phyloP scores from a whole-genome alignment of 352 stramenopile species.

The Globisporangium nagaii region DNA sequence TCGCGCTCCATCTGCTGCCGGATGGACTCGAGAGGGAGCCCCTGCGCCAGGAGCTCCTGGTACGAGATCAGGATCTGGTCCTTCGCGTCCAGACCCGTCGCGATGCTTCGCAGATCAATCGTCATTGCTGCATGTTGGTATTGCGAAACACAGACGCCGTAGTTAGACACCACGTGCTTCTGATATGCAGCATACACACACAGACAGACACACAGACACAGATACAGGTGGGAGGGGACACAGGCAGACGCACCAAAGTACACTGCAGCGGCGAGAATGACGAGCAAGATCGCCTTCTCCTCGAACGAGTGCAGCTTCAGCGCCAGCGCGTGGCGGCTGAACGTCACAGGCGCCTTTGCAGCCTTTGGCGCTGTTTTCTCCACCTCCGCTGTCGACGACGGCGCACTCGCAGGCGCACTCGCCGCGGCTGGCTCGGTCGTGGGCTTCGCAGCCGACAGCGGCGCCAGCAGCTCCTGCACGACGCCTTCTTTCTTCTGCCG shows the following conservation, averaged over 20 bases:
- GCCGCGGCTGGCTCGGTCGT: background rate
- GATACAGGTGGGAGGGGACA: no score
- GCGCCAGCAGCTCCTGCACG: constrained; percentile 47
- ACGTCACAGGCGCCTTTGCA: constrained; percentile 19
- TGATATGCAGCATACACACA: background rate
- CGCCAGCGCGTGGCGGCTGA: constrained; percentile 48
- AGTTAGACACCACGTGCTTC: background rate
- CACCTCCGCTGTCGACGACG: background rate
- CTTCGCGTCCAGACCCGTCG: constrained; percentile 33
- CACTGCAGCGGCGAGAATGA: constrained; percentile 38
- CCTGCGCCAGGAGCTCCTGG: constrained; percentile 51
- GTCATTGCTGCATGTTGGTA: constrained; percentile 28
- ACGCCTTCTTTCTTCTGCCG: constrained; percentile 55
- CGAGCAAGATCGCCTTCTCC: constrained; percentile 55
- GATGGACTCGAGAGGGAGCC: constrained; percentile 57
- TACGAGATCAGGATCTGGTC: constrained; percentile 56
- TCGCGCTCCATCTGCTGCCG: constrained; percentile 68
- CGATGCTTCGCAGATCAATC: constrained; percentile 45
- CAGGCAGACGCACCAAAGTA: constrained; percentile 35
- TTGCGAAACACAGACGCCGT: background rate
- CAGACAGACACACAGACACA: background rate
- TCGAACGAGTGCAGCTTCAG: constrained; percentile 44
- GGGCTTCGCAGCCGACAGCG: background rate
- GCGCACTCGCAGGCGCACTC: background rate
- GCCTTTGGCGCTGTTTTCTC: constrained; percentile 2